Evolutionary conservation across 139 green algal genomes (phyloP).

Genomic region (Haematococcus lacustris): DNA sequence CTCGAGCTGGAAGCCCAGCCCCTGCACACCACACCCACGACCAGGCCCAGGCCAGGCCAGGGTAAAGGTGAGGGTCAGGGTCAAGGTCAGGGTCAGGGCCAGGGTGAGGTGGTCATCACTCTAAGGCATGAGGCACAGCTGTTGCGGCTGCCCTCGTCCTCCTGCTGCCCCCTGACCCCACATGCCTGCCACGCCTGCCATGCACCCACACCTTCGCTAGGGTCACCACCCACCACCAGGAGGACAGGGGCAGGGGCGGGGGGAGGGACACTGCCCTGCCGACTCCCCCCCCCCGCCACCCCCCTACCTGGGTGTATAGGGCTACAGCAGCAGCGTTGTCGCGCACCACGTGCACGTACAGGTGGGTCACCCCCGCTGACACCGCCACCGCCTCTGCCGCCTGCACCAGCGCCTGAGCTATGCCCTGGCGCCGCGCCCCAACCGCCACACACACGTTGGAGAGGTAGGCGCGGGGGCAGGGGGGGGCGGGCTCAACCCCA

Average conservation of each 20-base stretch:
- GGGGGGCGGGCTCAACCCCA: background rate
- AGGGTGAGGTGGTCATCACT: background rate
- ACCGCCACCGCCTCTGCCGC: background rate
- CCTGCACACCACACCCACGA: no score
- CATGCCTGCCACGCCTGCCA: background rate
- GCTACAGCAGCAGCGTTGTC: conserved; percentile 47
- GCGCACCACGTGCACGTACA: conserved; percentile 68
- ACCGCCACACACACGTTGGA: conserved; percentile 68
- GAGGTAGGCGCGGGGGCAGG: conserved; percentile 53
- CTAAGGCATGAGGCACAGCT: background rate
- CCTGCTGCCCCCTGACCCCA: background rate
- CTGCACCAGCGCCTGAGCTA: conserved; percentile 32
- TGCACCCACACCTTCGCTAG: background rate
- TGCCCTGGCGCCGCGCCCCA: conserved; percentile 34
- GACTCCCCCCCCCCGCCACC: background rate
- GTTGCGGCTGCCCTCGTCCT: background rate
- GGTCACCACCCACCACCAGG: background rate
- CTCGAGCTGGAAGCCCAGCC: background rate
- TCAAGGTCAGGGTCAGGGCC: background rate
- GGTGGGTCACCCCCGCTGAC: conserved; percentile 21
- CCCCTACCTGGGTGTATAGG: conserved; percentile 40
- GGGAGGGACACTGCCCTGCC: background rate
- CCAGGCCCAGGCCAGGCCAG: no score
- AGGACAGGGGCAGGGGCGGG: no score
- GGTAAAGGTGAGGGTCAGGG: no score